Conservation (phyloP, 257 asterid genomes). For the Lantana camara region DNA sequence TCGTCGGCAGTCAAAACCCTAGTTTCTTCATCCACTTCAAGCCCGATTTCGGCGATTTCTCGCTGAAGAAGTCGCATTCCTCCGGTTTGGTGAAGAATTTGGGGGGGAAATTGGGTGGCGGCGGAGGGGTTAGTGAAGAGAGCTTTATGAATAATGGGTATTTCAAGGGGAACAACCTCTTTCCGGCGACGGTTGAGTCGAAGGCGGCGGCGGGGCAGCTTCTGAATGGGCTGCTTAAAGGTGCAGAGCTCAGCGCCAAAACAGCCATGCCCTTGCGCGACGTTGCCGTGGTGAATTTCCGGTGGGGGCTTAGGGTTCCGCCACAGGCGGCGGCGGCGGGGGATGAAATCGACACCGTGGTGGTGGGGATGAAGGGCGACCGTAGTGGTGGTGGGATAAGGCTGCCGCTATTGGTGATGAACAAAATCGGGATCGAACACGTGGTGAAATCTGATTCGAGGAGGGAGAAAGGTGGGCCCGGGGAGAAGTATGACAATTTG, state of each 20-base stretch:
- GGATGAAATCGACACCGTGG: constrained; percentile 49
- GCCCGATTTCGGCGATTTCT: constrained; percentile 84
- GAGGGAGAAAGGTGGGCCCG: constrained; percentile 35
- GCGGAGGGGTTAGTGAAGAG: constrained; percentile 21
- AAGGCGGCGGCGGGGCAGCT: constrained; percentile 56
- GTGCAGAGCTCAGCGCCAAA: constrained; percentile 62
- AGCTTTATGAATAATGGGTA: constrained; percentile 33
- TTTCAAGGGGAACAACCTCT: constrained; percentile 39
- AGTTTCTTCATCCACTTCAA: constrained; percentile 81
- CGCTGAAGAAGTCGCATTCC: constrained; percentile 63
- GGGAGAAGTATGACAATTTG: constrained; percentile 40
- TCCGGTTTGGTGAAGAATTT: constrained; percentile 40
- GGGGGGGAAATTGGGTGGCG: constrained; percentile 36
- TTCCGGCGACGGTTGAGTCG: constrained; percentile 53
- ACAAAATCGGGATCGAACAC: constrained; percentile 86
- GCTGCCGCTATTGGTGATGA: constrained; percentile 74
- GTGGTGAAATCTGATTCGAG: constrained; percentile 39
- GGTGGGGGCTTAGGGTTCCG: constrained; percentile 95
- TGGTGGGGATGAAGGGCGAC: constrained; percentile 44
- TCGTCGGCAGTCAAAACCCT: constrained; percentile 69
- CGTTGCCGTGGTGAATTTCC: constrained; percentile 58
- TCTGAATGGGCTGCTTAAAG: constrained; percentile 50
- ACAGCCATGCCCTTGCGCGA: constrained; percentile 63
- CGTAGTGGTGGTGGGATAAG: constrained; percentile 40
- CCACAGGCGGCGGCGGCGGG: constrained; percentile 35